Evolutionary conservation across 164 flowering plant species (phyloP).

Genomic region (Litsea cubeba): DNA sequence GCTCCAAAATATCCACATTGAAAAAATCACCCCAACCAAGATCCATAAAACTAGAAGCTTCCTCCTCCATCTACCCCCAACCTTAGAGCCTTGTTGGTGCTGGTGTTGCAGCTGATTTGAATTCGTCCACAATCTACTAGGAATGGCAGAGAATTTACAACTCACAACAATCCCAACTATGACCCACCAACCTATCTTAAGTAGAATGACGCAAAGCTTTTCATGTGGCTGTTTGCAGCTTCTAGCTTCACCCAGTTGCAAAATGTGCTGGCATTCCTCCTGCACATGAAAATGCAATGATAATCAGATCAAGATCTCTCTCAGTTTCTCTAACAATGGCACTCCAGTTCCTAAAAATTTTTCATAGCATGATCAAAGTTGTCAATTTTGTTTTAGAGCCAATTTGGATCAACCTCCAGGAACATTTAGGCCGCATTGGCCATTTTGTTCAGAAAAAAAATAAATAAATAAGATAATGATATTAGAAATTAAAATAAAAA

Average conservation of each 20-base stretch:
- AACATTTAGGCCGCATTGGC: too few relatives aligned
- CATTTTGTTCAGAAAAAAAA: too few relatives aligned
- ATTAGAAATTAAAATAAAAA: too few relatives aligned
- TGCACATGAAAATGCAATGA: background rate
- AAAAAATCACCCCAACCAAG: constrained; percentile 35
- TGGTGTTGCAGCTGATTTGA: constrained; percentile 32
- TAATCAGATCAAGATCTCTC: background rate
- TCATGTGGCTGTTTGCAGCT: constrained; percentile 17
- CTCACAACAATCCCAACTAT: constrained; percentile 35
- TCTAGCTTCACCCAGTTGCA: constrained; percentile 10
- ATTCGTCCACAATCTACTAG: constrained; percentile 22
- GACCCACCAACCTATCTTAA: constrained; percentile 40
- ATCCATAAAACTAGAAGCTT: constrained; percentile 50
- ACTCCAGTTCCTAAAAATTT: background rate
- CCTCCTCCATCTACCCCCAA: constrained; percentile 65
- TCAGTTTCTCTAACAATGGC: background rate
- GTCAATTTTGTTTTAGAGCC: too few relatives aligned
- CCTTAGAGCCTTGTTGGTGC: constrained; percentile 33
- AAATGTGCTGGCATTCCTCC: constrained; percentile 17
- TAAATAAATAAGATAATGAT: too few relatives aligned
- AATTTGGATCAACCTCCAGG: too few relatives aligned
- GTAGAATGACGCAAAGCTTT: constrained; percentile 16
- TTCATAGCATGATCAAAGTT: background rate
- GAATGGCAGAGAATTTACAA: constrained; percentile 24
- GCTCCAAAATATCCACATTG: constrained; percentile 53